Base-by-base conservation (phyloP, 2,329 filamentous ascomycete species). In the Didymella pinodella region DNA sequence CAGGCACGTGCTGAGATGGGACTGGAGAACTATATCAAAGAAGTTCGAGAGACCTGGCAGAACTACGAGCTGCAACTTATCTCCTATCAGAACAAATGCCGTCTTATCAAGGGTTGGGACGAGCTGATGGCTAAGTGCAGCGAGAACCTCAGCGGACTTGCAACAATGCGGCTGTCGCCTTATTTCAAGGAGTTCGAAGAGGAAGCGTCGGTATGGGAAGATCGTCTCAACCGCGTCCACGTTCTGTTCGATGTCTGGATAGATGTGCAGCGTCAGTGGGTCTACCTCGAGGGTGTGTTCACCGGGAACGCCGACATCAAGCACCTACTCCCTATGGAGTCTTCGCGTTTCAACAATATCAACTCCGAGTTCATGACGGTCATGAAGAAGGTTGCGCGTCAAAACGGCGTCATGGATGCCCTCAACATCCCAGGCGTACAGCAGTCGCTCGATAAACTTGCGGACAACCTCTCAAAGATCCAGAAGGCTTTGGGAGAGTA, bases 101-200 rank as follows among this genome's bases (percentile, higher is more conserved):
- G 94, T 45, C 87, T 99, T 40, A 99, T 99, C 66, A 91, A 93
- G 64, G 95, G 95, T 51, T 99, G 96, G 90, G 95, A 99, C 70
- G 95, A 99, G 65, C 85, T 99, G 16, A 99, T 99, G 73, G 92
- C 94, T 49, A 98, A 98, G 77, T 99, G 95, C 79, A 97, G 94
- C 73, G 95, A 99, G 77, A 96, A 99, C 71, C 80, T 99, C 56
- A 98, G 97, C 80, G 98, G 95, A 6, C 82, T 99, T 47, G 95
- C 98, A 78, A 95, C 95, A 25, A 99, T 99, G 96, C 90, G 92
- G 74, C 94, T 99, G 77, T 99, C 95, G 5, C 95, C 95, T 0
- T 99, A 99, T 78, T 99, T 97, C 84, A 98, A 97, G 77, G 94
- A 98, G 71, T 99, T 99, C 63, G 95, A 99, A 75, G 95, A 99